A percentile compares a stretch with the other conserved stretches of the same genome.
phyloP scores from a whole-genome alignment of 139 green algal genomes.

The Coelastrella sp. region DNA sequence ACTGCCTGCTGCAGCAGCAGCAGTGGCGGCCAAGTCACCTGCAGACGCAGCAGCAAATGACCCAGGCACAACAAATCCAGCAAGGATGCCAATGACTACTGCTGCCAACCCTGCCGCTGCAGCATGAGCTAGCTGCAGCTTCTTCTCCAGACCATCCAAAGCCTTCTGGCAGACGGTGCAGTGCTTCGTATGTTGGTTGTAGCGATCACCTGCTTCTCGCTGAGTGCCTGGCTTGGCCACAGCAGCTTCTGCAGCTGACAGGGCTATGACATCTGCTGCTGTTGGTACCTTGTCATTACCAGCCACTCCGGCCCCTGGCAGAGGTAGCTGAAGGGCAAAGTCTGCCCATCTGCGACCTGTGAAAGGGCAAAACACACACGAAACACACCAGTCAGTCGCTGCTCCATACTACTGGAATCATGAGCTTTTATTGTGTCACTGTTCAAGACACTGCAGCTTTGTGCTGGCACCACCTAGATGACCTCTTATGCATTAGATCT shows the following conservation, averaged over 20 bases:
- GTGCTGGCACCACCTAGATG: too few relatives aligned
- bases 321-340: neutral
- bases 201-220: neutral
- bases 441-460: too few relatives aligned
- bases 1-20: neutral
- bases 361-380: neutral
- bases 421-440: too few relatives aligned
- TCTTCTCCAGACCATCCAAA: neutral
- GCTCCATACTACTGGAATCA: neutral
- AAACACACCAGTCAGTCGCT: neutral
- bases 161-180: constrained; percentile 11
- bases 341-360: neutral
- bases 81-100: neutral
- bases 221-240: neutral
- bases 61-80: constrained; percentile 1
- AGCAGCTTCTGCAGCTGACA: neutral
- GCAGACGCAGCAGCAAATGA: neutral
- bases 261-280: neutral
- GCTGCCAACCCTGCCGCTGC: constrained; percentile 9
- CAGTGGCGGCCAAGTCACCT: neutral
- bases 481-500: too few relatives aligned
- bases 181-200: constrained; percentile 31
- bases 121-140: neutral
- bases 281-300: neutral
- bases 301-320: neutral